Conservation (phyloP, 1,139 yeast genomes). For the Scheffersomyces segobiensis region DNA sequence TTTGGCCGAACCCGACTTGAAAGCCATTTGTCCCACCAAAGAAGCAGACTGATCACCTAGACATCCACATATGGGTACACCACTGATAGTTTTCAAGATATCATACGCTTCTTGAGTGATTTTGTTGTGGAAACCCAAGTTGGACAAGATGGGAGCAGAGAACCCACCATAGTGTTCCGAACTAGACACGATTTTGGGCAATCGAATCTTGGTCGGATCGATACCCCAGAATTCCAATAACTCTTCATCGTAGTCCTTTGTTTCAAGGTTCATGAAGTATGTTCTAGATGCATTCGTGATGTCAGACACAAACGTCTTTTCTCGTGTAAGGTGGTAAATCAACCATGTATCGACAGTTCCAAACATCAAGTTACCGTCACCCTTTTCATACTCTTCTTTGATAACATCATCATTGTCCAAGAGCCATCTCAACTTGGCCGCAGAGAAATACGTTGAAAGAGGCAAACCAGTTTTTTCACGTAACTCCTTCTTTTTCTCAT, state of each 20-base stretch:
- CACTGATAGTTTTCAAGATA: constrained; percentile 49
- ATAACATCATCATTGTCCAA: constrained; percentile 77
- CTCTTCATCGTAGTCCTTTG: constrained; percentile 73
- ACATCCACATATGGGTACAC: constrained; percentile 83
- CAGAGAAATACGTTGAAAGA: constrained; percentile 86
- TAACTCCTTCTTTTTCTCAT: constrained; percentile 59
- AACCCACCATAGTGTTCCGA: constrained; percentile 80
- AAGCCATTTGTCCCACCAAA: constrained; percentile 88
- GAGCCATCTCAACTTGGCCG: constrained; percentile 88
- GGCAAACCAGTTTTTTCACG: constrained; percentile 81
- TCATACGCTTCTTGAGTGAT: constrained; percentile 54
- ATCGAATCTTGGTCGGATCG: constrained; percentile 64
- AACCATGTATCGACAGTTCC: constrained; percentile 97
- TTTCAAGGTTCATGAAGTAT: constrained; percentile 81
- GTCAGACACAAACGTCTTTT: constrained; percentile 74
- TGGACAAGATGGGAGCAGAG: constrained; percentile 54
- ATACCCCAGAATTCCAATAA: constrained; percentile 77
- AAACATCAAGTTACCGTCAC: constrained; percentile 75
- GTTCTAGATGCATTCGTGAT: constrained; percentile 92
- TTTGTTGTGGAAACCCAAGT: constrained; percentile 52
- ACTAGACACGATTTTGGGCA: constrained; percentile 82
- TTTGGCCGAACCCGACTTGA: constrained; percentile 82
- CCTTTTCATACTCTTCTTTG: constrained; percentile 67
- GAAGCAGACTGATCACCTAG: constrained; percentile 96
- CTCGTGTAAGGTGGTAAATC: constrained; percentile 79